Conservation (phyloP, 2,329 filamentous ascomycete genomes). For the Hypomyces rosellus region DNA sequence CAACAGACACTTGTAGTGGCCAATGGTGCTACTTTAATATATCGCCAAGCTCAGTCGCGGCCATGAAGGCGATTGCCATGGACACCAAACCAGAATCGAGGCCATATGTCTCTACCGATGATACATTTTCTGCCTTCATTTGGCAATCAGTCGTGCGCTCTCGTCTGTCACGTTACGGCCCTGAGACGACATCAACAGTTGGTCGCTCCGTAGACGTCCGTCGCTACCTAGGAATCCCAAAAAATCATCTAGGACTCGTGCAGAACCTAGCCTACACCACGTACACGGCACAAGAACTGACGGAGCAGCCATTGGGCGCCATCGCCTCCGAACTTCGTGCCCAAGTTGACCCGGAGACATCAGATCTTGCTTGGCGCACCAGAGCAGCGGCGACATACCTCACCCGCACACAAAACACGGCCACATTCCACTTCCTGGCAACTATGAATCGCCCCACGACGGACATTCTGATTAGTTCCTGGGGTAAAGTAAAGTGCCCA, state of each 20-base stretch:
- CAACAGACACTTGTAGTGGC: no score
- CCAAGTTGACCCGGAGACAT: conserved; percentile 22
- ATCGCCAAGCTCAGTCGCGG: conserved; percentile 25
- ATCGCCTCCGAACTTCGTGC: conserved; percentile 34
- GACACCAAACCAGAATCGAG: conserved; percentile 10
- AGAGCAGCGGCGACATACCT: conserved; percentile 38
- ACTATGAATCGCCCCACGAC: conserved; percentile 26
- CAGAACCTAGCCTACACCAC: conserved; percentile 39
- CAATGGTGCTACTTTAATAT: conserved; percentile 38
- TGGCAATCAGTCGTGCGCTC: conserved; percentile 40
- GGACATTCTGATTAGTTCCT: conserved; percentile 49
- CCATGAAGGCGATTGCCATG: conserved; percentile 24
- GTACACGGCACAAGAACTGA: conserved; percentile 22
- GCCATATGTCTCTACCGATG: conserved; percentile 46
- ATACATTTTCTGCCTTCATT: conserved; percentile 44
- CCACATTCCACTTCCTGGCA: conserved; percentile 25
- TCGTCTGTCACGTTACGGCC: conserved; percentile 29
- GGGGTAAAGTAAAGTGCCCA: conserved; percentile 39
- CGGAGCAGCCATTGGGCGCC: conserved; percentile 25
- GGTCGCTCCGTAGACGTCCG: conserved; percentile 46
- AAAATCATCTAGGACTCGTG: conserved; percentile 41
- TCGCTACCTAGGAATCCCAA: conserved; percentile 32
- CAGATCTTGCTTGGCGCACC: conserved; percentile 25
- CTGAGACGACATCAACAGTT: conserved; percentile 24
- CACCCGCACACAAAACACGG: conserved; percentile 28